phyloP scores from a whole-genome alignment of 306 rosid species.

The Rosa persica region DNA sequence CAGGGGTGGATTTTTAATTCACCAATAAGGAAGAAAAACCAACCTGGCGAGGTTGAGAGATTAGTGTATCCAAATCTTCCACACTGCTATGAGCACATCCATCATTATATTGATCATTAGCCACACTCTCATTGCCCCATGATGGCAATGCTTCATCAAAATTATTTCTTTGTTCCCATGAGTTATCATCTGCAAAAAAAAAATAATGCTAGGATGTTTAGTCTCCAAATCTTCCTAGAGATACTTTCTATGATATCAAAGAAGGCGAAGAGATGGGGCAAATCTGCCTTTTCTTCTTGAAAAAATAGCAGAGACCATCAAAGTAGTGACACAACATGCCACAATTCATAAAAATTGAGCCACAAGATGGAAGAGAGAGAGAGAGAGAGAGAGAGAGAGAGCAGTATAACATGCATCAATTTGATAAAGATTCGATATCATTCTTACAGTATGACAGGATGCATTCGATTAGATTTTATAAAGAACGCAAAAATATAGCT shows the following conservation, averaged over 20 bases:
- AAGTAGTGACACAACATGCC: not conserved
- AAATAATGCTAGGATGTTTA: not conserved
- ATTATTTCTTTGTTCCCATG: slow-evolving; percentile 14
- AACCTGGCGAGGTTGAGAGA: slow-evolving; percentile 28
- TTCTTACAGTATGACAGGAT: not conserved
- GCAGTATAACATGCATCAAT: not conserved
- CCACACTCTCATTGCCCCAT: slow-evolving; percentile 27
- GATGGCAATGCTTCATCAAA: slow-evolving; percentile 22
- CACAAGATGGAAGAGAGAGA: not conserved
- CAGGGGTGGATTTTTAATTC: not conserved
- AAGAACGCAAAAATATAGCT: not conserved
- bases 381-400: not conserved
- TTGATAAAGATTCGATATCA: not conserved
- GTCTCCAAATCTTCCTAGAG: not conserved
- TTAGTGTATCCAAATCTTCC: slow-evolving; percentile 20
- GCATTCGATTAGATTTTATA: not conserved
- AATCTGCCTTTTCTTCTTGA: not conserved
- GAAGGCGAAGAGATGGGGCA: not conserved
- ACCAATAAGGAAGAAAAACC: not conserved
- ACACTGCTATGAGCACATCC: slow-evolving; percentile 5
- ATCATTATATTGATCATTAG: slow-evolving; percentile 1
- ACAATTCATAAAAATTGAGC: not conserved
- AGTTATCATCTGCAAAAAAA: slow-evolving; percentile 10
- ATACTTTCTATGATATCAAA: not conserved
- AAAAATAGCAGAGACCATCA: not conserved